Evolutionary conservation across 169 alveolate species (phyloP), one percentile per base, ranked within the genome.

Genomic region (Plasmodium inui): DNA sequence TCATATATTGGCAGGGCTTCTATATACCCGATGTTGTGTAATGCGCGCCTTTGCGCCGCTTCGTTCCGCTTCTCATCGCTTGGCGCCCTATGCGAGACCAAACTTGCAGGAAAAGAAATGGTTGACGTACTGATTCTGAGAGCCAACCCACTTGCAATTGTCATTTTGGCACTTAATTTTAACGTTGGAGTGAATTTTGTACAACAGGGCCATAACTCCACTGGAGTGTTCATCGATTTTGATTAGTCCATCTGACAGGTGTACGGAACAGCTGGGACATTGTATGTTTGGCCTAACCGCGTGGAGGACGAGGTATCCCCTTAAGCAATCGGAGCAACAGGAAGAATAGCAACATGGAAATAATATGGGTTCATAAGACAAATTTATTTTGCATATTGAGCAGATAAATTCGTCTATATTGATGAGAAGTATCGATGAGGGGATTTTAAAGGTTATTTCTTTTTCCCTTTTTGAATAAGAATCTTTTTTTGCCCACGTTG

Each of bases 401-500:
- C 95, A 91, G 41, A 81, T 91, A 14, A 91, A 91, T 41, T 82
- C 95, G 1, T 91, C 85, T 82, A 72, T 55, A n/a, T 82, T 82
- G 14, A 72, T 81, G 14, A 82, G 53, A 32, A 91, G 72, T 30
- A 82, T 72, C 37, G 92, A 81, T 71, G 86, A 80, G 30, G 95
- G 95, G 0, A 91, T 71, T 81, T 91, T 91, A 26, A 91, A 76
- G 46, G 53, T 71, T 2, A 82, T 34, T 30, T 80, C 95, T 53
- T 80, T 91, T 91, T 78, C 84, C 41, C 39, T 94, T 80, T 93
- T 93, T 9, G 97, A 86, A 37, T 91, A 83, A 7, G 97, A 95
- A 73, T 95, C 97, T 84, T 95, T 95, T 79, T 89, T 89, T 37
- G 97, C 97, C 97, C 97, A 95, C 2, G 96, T 91, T 3, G 97